These are phyloP conservation scores for Polygonum maritimum DNA, from an alignment of 148 eudicot genomes.

Conservation along the genomic window DNA sequence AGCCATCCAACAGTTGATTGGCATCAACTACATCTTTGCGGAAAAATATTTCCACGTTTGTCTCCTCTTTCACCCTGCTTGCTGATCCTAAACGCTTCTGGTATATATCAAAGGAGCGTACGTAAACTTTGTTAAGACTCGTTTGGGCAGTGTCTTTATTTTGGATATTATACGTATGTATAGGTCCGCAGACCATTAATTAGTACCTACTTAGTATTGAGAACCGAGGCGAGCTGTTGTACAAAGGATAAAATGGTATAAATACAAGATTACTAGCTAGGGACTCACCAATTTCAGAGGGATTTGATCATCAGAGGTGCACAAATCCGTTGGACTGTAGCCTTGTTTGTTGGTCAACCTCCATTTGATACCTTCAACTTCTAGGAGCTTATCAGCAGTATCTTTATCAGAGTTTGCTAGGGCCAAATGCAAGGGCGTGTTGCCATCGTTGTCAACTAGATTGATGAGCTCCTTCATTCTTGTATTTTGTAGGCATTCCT, in stretches of 20 bases:
- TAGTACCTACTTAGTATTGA: no score
- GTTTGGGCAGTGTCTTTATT: no score
- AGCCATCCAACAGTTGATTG: background rate
- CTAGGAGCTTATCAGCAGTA: background rate
- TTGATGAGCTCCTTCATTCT: background rate
- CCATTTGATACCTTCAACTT: background rate
- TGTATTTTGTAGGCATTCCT: background rate
- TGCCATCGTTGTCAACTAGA: background rate
- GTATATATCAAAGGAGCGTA: background rate
- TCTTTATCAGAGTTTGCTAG: background rate
- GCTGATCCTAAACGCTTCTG: background rate
- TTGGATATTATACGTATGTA: no score
- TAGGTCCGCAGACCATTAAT: no score
- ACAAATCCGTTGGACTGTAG: background rate
- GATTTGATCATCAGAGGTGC: background rate
- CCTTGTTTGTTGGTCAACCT: background rate
- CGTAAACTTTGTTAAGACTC: background rate
- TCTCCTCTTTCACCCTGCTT: background rate
- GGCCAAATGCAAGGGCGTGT: background rate
- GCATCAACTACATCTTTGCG: background rate
- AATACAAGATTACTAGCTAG: background rate
- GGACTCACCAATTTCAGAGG: background rate
- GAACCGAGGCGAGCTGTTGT: no score
- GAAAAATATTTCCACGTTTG: background rate
- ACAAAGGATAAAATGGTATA: no score